Evolutionary conservation across 768 basidiomycete genomes (phyloP).

Genomic region (Roridomyces roridus): DNA sequence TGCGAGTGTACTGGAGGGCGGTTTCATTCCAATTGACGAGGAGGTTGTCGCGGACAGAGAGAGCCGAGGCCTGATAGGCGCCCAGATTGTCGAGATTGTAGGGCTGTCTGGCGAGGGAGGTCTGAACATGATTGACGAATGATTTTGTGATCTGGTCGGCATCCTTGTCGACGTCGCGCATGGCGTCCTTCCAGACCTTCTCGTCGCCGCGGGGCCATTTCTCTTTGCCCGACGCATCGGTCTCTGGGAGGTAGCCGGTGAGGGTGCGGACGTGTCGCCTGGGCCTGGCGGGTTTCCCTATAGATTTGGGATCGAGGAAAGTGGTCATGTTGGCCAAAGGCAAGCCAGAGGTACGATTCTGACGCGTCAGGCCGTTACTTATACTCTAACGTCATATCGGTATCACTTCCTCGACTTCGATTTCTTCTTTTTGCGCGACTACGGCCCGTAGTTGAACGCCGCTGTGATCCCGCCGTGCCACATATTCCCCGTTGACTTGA

Average conservation of each 20-base stretch:
- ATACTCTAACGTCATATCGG: too few species aligned
- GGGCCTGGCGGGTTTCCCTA: constrained; percentile 64
- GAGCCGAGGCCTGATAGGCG: constrained; percentile 90
- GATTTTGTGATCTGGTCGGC: constrained; percentile 70
- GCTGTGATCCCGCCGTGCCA: too few species aligned
- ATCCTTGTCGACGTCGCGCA: constrained; percentile 67
- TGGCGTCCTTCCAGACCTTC: constrained; percentile 69
- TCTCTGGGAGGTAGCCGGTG: constrained; percentile 81
- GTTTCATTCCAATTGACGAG: constrained; percentile 91
- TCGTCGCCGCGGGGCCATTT: constrained; percentile 88
- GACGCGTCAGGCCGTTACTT: too few species aligned
- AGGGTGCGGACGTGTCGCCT: constrained; percentile 74
- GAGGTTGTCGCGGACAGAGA: constrained; percentile 88
- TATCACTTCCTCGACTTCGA: too few species aligned
- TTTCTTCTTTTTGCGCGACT: too few species aligned
- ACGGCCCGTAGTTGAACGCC: too few species aligned
- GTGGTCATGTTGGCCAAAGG: constrained; percentile 70
- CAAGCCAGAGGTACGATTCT: too few species aligned
- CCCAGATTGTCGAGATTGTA: constrained; percentile 88
- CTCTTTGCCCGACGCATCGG: constrained; percentile 77
- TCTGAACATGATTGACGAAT: constrained; percentile 84
- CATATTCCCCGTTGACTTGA: too few species aligned
- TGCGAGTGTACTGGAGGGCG: constrained; percentile 77
- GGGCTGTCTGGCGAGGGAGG: constrained; percentile 88
- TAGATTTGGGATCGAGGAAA: constrained; percentile 65